A percentile compares a stretch with the other conserved stretches of the same genome.
Conservation (phyloP, 2,329 filamentous ascomycete species). For the Amauroascus niger region DNA sequence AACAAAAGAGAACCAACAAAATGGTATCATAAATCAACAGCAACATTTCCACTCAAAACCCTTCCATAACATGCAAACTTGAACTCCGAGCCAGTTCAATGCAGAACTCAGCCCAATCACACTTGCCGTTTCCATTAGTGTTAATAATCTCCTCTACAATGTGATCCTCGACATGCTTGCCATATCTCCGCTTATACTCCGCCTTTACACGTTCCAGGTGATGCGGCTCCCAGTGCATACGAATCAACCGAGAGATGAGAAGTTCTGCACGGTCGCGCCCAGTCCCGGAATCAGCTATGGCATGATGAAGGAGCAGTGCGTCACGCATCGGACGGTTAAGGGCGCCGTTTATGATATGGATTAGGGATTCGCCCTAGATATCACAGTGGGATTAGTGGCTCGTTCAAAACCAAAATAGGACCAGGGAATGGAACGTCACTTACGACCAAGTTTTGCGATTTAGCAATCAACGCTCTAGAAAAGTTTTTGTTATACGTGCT, state of each 20-base stretch:
- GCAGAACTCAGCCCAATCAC: slow-evolving; percentile 67
- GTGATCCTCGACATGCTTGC: slow-evolving; percentile 62
- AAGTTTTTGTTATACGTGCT: slow-evolving; percentile 67
- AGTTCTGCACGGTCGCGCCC: slow-evolving; percentile 71
- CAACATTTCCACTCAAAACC: not conserved
- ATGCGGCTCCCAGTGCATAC: slow-evolving; percentile 82
- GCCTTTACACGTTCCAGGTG: slow-evolving; percentile 72
- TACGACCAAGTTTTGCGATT: slow-evolving; percentile 87
- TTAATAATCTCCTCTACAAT: slow-evolving; percentile 62
- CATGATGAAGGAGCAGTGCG: slow-evolving; percentile 81
- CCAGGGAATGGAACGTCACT: slow-evolving; percentile 36
- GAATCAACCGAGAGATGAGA: slow-evolving; percentile 75
- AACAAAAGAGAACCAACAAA: not conserved
- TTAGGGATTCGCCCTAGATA: slow-evolving; percentile 75
- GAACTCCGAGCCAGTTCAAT: slow-evolving; percentile 46
- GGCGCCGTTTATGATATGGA: slow-evolving; percentile 90
- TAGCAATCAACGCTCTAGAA: slow-evolving; percentile 73
- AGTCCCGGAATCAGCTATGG: slow-evolving; percentile 62
- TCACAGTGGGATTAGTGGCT: slow-evolving; percentile 11
- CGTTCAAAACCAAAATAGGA: not conserved
- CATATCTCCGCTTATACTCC: slow-evolving; percentile 71
- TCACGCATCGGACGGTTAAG: slow-evolving; percentile 94
- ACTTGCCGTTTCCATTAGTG: slow-evolving; percentile 34
- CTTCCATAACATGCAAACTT: slow-evolving; percentile 11
- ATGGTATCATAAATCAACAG: not conserved